These are phyloP conservation scores for Plantago ovata DNA, from an alignment of 257 asterid genomes.

Conservation along the genomic window DNA sequence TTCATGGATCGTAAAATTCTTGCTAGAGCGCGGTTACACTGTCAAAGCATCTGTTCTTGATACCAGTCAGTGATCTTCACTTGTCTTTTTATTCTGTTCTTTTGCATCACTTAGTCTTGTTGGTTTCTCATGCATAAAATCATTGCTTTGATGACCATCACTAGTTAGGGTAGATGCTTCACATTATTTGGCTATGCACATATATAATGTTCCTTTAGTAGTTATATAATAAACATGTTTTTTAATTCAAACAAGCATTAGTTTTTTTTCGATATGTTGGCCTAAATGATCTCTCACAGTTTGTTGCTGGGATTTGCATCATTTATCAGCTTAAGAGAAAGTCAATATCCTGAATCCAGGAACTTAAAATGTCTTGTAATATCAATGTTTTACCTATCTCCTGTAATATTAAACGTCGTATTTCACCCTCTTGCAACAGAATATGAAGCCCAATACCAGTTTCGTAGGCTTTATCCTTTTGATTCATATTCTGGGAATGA, in stretches of 20 bases:
- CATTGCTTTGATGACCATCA: not conserved
- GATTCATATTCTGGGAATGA: not conserved
- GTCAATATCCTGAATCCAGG: not conserved
- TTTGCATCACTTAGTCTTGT: not conserved
- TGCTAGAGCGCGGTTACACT: conserved; percentile 36
- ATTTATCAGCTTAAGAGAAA: not conserved
- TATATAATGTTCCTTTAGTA: not conserved
- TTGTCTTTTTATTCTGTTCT: not conserved
- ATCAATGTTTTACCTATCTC: no score
- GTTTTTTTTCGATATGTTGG: not conserved
- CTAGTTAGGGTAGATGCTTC: not conserved
- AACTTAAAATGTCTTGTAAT: not conserved
- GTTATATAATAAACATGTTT: not conserved
- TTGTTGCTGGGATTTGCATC: not conserved
- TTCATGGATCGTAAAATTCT: conserved; percentile 38
- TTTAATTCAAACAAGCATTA: not conserved
- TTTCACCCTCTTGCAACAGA: no score
- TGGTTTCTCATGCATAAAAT: not conserved
- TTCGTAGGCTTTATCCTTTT: not conserved
- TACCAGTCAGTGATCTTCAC: conserved; percentile 15
- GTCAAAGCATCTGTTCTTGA: conserved; percentile 39
- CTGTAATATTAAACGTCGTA: no score
- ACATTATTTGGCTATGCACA: not conserved
- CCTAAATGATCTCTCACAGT: not conserved
- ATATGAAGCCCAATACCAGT: no score